Evolutionary conservation across 2,329 filamentous ascomycete species (phyloP).

Genomic region (Bipolaris cookei): DNA sequence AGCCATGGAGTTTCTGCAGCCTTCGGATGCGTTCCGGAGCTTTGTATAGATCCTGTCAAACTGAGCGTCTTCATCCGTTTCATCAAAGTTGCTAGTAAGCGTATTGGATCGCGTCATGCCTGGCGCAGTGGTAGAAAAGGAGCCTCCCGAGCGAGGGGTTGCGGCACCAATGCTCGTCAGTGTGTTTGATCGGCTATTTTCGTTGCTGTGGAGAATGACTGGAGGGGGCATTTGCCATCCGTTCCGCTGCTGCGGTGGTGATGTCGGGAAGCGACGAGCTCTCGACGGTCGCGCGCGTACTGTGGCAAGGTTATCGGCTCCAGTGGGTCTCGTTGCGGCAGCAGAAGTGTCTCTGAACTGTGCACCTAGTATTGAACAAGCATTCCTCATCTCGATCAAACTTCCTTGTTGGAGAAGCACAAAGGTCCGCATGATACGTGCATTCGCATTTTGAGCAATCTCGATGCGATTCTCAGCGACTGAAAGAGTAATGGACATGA

Average conservation of each 20-base stretch:
- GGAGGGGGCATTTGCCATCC: constrained; percentile 46
- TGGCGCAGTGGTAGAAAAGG: constrained; percentile 67
- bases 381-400: constrained; percentile 65
- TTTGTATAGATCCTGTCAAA: constrained; percentile 85
- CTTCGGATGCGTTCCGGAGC: constrained; percentile 73
- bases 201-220: constrained; percentile 53
- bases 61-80: constrained; percentile 74
- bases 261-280: constrained; percentile 39
- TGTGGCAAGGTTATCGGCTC: constrained; percentile 32
- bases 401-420: constrained; percentile 66
- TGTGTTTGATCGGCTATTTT: constrained; percentile 61
- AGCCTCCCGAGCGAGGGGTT: constrained; percentile 85
- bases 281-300: constrained; percentile 41
- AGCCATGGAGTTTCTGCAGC: constrained; percentile 75
- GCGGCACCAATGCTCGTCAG: constrained; percentile 56
- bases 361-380: constrained; percentile 59
- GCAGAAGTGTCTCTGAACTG: constrained; percentile 41
- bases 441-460: constrained; percentile 62
- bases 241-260: constrained; percentile 45
- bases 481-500: constrained; percentile 46
- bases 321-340: constrained; percentile 30
- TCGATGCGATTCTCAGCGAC: constrained; percentile 51
- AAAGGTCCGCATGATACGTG: constrained; percentile 63
- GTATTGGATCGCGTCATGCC: constrained; percentile 54
- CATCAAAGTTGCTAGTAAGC: constrained; percentile 66